These are phyloP conservation scores for Phytophthora rubi DNA, from an alignment of 352 stramenopile species.

Conservation along the genomic window DNA sequence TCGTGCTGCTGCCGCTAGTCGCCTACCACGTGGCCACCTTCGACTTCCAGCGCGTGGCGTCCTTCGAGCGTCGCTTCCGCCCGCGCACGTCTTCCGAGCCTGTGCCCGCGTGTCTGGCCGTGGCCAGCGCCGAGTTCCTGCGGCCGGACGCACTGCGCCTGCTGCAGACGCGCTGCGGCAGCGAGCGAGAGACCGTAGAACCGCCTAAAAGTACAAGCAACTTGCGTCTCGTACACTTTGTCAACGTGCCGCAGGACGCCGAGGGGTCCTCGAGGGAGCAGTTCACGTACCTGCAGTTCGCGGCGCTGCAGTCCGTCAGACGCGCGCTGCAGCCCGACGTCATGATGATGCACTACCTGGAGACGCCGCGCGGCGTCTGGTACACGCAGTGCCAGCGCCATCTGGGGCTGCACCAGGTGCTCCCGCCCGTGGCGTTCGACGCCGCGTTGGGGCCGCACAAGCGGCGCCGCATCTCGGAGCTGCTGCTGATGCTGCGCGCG, in stretches of 20 bases:
- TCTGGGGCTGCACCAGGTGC: conserved; percentile 47
- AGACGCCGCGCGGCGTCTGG: conserved; percentile 43
- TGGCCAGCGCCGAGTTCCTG: conserved; percentile 17
- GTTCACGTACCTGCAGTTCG: conserved; percentile 52
- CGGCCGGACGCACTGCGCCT: conserved; percentile 19
- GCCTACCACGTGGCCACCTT: conserved; percentile 44
- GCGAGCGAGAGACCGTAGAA: background rate
- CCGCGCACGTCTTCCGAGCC: background rate
- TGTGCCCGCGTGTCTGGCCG: conserved; percentile 29
- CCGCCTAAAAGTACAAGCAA: background rate
- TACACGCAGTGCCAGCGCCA: conserved; percentile 57
- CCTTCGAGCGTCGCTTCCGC: conserved; percentile 8
- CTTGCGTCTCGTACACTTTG: conserved; percentile 42
- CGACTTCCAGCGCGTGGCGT: conserved; percentile 24
- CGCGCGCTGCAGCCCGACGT: conserved; percentile 29
- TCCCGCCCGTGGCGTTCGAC: conserved; percentile 34
- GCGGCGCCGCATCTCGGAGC: conserved; percentile 40
- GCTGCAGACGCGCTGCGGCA: conserved; percentile 8
- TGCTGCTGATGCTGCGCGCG: conserved; percentile 46
- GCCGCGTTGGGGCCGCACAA: conserved; percentile 18
- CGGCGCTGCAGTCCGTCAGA: conserved; percentile 41
- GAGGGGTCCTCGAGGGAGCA: conserved; percentile 21
- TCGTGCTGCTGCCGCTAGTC: conserved; percentile 39
- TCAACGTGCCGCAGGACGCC: conserved; percentile 36
- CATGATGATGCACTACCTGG: conserved; percentile 55